These are phyloP conservation scores for Closterium sp. DNA, from an alignment of 139 green algal genomes.

Conservation along the genomic window DNA sequence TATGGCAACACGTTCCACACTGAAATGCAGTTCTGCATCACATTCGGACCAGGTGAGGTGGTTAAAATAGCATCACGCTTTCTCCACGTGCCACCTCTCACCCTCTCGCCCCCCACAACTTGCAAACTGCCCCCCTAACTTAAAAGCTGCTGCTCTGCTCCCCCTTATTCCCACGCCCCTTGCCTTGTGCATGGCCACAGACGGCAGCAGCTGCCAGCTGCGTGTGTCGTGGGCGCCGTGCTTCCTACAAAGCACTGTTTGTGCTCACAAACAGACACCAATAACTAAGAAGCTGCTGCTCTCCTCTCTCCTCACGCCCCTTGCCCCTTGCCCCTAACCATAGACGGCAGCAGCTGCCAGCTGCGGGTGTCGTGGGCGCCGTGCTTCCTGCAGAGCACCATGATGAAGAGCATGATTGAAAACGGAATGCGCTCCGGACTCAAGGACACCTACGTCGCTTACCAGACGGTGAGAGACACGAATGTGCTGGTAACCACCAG, in stretches of 20 bases:
- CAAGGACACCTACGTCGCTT: conserved; percentile 36
- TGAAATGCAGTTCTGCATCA: conserved; percentile 27
- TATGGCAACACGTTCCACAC: conserved; percentile 42
- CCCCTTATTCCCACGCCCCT: not conserved
- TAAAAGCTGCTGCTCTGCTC: not conserved
- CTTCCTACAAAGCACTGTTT: conserved; percentile 44
- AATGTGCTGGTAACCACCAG: not conserved
- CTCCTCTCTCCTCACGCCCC: too few species aligned
- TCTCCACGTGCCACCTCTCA: too few species aligned
- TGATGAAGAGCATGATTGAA: conserved; percentile 52
- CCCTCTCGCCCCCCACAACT: too few species aligned
- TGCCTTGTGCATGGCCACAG: not conserved
- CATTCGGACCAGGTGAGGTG: too few species aligned
- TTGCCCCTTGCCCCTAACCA: not conserved
- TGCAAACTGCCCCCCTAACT: too few species aligned
- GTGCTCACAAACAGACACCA: too few species aligned
- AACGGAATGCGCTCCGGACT: conserved; percentile 43
- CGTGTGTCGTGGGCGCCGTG: conserved; percentile 29
- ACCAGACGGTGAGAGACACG: conserved; percentile 14
- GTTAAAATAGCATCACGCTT: too few species aligned
- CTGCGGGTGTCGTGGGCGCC: conserved; percentile 33
- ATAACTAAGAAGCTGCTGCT: too few species aligned
- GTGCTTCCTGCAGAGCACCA: conserved; percentile 46
- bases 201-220: conserved; percentile 2
- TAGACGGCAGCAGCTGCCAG: not conserved